A percentile compares a stretch with the other conserved stretches of the same genome.
phyloP scores from a whole-genome alignment of 208 protist genomes.

The Leptomonas pyrrhocoris region DNA sequence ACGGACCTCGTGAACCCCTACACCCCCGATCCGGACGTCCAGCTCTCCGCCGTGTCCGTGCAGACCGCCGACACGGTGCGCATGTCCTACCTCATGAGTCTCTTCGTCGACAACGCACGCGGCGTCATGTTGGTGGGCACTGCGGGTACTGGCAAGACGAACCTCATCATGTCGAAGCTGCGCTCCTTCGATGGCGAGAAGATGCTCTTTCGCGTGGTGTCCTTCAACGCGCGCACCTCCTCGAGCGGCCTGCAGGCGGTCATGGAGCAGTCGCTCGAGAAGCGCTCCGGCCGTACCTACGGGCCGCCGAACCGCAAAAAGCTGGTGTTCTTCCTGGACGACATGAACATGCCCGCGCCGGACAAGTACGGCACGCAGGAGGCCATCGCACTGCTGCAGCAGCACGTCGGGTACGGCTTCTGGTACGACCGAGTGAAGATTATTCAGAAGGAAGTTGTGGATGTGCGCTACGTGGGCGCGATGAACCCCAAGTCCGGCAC shows the following conservation, averaged over 20 bases:
- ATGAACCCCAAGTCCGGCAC: slow-evolving; percentile 99
- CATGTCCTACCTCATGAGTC: slow-evolving; percentile 95
- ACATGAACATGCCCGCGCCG: slow-evolving; percentile 98
- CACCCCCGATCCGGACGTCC: slow-evolving; percentile 80
- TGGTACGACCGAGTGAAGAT: slow-evolving; percentile 98
- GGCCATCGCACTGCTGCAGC: slow-evolving; percentile 96
- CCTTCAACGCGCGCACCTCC: slow-evolving; percentile 96
- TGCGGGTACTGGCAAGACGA: slow-evolving; percentile 98
- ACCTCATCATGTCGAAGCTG: slow-evolving; percentile 96
- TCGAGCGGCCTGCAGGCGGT: slow-evolving; percentile 94
- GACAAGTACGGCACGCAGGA: slow-evolving; percentile 99
- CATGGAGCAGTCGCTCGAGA: slow-evolving; percentile 97
- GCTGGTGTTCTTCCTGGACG: slow-evolving; percentile 98
- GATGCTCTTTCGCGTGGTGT: slow-evolving; percentile 92
- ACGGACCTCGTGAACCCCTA: slow-evolving; percentile 93
- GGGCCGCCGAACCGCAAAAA: slow-evolving; percentile 96
- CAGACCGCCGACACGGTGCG: slow-evolving; percentile 96
- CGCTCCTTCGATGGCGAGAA: slow-evolving; percentile 91
- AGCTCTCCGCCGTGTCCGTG: slow-evolving; percentile 93
- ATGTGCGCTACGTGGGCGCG: slow-evolving; percentile 95
- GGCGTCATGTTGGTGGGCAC: slow-evolving; percentile 97
- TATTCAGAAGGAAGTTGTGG: slow-evolving; percentile 95
- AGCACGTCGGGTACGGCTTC: slow-evolving; percentile 97
- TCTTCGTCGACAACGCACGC: slow-evolving; percentile 93
- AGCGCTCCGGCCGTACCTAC: slow-evolving; percentile 96